These are phyloP conservation scores for Colletotrichum chrysophilum DNA, from an alignment of 2,329 filamentous ascomycete species.

Conservation along the genomic window DNA sequence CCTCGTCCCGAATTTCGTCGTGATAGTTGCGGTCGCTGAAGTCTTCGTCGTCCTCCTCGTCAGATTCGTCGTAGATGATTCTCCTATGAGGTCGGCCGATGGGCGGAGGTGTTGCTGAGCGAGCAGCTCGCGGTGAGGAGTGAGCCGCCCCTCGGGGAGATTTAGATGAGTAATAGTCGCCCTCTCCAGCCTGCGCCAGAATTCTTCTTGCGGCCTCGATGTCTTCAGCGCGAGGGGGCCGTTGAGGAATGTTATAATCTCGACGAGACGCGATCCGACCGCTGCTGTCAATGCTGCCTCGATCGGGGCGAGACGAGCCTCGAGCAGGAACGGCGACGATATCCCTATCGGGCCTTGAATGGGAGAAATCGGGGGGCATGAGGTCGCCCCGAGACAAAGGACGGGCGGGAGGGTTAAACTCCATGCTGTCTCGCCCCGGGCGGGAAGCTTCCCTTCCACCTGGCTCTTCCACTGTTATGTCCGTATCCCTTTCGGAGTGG, in stretches of 20 bases:
- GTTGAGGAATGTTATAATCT: background rate
- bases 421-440: background rate
- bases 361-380: background rate
- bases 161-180: background rate
- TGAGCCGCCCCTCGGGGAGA: background rate
- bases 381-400: slow-evolving; percentile 6
- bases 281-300: background rate
- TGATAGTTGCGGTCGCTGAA: background rate
- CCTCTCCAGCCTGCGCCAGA: background rate
- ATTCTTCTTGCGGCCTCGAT: slow-evolving; percentile 8
- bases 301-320: slow-evolving; percentile 2
- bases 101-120: slow-evolving; percentile 16
- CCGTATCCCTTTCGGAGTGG: background rate
- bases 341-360: background rate
- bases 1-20: background rate
- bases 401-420: background rate
- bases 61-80: slow-evolving; percentile 3
- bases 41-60: slow-evolving; percentile 6
- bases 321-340: background rate
- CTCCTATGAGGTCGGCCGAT: background rate
- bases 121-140: background rate
- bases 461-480: background rate
- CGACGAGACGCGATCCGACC: background rate
- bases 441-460: background rate
- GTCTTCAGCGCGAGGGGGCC: slow-evolving; percentile 7